phyloP scores from a whole-genome alignment of 495 filamentous ascomycete genomes.

The Neurospora pannonica region DNA sequence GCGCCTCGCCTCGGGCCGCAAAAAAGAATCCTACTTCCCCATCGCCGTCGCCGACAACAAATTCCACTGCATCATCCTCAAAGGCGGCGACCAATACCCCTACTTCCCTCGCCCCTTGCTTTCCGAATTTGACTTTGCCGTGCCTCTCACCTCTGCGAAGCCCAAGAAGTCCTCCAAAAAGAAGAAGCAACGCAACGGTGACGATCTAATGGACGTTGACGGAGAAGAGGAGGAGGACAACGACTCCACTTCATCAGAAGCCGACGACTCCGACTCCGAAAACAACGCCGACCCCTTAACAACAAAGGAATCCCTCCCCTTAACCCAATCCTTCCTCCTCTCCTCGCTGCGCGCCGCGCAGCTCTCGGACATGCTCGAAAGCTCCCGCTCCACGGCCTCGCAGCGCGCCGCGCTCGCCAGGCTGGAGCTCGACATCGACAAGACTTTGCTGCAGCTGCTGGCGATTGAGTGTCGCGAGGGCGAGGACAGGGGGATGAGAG shows the following conservation, averaged over 20 bases:
- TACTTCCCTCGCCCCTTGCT: constrained; percentile 92
- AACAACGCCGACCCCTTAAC: constrained; percentile 17
- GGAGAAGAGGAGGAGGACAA: constrained; percentile 25
- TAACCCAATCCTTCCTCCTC: constrained; percentile 77
- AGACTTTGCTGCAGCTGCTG: constrained; percentile 79
- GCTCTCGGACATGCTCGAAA: constrained; percentile 57
- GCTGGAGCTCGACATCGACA: constrained; percentile 74
- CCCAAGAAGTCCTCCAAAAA: constrained; percentile 21
- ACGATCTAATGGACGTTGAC: constrained; percentile 17
- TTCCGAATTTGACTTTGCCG: constrained; percentile 84
- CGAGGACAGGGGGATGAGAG: constrained; percentile 89
- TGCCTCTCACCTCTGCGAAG: constrained; percentile 58
- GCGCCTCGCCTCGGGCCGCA: constrained; percentile 70
- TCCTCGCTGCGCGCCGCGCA: constrained; percentile 59
- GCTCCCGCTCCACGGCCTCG: constrained; percentile 40
- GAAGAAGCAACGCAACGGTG: constrained; percentile 26
- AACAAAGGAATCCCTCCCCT: constrained; percentile 29
- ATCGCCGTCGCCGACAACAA: constrained; percentile 85
- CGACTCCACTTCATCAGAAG: constrained; percentile 3
- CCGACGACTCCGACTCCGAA: constrained; percentile 23
- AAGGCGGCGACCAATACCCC: constrained; percentile 84
- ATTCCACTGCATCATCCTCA: constrained; percentile 98
- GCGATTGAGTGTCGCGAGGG: constrained; percentile 84
- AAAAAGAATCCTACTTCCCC: constrained; percentile 88
- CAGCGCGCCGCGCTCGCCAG: constrained; percentile 61